These are phyloP conservation scores for Haplographium delicatum DNA, from an alignment of 495 filamentous ascomycete genomes.

Conservation along the genomic window DNA sequence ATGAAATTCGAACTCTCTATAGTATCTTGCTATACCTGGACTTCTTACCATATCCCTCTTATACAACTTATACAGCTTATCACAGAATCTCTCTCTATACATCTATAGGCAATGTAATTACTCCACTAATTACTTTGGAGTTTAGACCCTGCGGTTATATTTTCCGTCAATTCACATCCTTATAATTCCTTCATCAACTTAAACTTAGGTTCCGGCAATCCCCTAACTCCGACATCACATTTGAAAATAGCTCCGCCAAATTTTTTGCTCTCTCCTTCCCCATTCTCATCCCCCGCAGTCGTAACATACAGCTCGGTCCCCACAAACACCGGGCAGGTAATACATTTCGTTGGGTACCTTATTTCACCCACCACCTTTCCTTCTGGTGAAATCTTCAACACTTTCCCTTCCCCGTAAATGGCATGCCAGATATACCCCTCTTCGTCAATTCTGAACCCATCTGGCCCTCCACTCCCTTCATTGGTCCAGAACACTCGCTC, in stretches of 20 bases:
- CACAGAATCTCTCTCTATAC: too few relatives aligned
- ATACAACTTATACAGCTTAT: too few relatives aligned
- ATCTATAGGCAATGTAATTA: too few relatives aligned
- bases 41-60: too few relatives aligned
- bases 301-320: slow-evolving; percentile 74
- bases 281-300: slow-evolving; percentile 51
- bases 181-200: slow-evolving; percentile 35
- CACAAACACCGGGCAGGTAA: slow-evolving; percentile 69
- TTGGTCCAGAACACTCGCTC: slow-evolving; percentile 62
- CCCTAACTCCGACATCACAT: slow-evolving; percentile 62
- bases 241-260: slow-evolving; percentile 61
- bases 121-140: too few relatives aligned
- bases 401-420: slow-evolving; percentile 64
- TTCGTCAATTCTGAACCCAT: slow-evolving; percentile 69
- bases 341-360: slow-evolving; percentile 58
- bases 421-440: slow-evolving; percentile 74
- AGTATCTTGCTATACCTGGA: too few relatives aligned
- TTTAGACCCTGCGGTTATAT: too few relatives aligned
- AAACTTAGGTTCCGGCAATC: slow-evolving; percentile 53
- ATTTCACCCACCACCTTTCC: slow-evolving; percentile 64
- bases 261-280: slow-evolving; percentile 53
- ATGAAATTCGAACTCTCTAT: too few relatives aligned
- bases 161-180: too few relatives aligned
- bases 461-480: slow-evolving; percentile 58
- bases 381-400: slow-evolving; percentile 60